Conservation (phyloP, 805 yeast species). For the Candida tallmaniae region DNA sequence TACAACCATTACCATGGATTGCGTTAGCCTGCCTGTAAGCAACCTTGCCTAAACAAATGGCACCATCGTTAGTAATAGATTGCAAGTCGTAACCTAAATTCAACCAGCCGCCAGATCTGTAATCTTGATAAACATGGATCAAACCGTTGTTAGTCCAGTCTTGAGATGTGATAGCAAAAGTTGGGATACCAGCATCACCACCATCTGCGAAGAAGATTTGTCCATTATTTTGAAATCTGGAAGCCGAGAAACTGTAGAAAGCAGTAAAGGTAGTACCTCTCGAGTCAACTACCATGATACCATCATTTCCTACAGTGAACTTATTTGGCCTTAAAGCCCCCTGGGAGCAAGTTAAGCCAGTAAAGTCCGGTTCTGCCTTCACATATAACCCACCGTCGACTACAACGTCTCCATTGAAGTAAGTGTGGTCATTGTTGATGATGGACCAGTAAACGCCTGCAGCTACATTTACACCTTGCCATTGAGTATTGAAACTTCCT, state of each 20-base stretch:
- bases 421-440: constrained; percentile 19
- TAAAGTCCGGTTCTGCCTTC: constrained; percentile 13
- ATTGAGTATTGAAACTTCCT: constrained; percentile 12
- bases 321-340: constrained; percentile 11
- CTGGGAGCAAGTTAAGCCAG: constrained; percentile 16
- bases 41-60: constrained; percentile 20
- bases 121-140: constrained; percentile 17
- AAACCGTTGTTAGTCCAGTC: constrained; percentile 18
- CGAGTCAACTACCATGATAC: constrained; percentile 22
- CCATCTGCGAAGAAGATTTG: constrained; percentile 20
- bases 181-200: constrained; percentile 18
- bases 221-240: constrained; percentile 21
- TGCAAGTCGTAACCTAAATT: constrained; percentile 16
- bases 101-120: constrained; percentile 18
- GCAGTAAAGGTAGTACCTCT: constrained; percentile 17
- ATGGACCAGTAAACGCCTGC: constrained; percentile 25
- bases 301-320: constrained; percentile 11
- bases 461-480: constrained; percentile 18
- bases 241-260: constrained; percentile 16
- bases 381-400: constrained; percentile 22
- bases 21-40: constrained; percentile 17
- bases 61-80: constrained; percentile 17
- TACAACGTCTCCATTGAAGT: constrained; percentile 19
- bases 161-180: constrained; percentile 14
- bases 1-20: constrained; percentile 22